These are phyloP conservation scores for Sporothrix phasma DNA, from an alignment of 2,329 filamentous ascomycete genomes.

Conservation along the genomic window DNA sequence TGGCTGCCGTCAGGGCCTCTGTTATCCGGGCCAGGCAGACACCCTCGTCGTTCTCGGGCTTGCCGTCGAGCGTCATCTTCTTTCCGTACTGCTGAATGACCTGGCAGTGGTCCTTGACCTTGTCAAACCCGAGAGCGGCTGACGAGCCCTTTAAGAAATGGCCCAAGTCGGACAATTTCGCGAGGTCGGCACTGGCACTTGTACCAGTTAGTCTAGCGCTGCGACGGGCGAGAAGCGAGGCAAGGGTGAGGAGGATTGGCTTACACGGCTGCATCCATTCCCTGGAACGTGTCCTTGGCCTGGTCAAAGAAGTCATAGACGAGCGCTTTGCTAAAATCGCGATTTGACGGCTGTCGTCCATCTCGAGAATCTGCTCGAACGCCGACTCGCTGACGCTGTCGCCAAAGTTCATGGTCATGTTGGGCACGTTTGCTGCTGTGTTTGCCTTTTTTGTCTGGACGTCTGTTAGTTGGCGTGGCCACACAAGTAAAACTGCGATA, in stretches of 20 bases:
- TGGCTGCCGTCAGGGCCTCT: constrained; percentile 59
- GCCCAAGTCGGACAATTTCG: constrained; percentile 69
- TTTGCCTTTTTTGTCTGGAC: neutral
- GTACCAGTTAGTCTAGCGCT: neutral
- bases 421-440: constrained; percentile 21
- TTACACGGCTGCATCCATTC: constrained; percentile 80
- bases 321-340: constrained; percentile 81
- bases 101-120: constrained; percentile 88
- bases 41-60: constrained; percentile 53
- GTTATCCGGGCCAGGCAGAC: constrained; percentile 60
- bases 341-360: constrained; percentile 84
- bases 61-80: constrained; percentile 68
- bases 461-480: neutral
- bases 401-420: constrained; percentile 51
- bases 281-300: constrained; percentile 71
- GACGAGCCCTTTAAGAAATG: constrained; percentile 98
- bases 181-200: constrained; percentile 46
- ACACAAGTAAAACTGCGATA: too few relatives aligned
- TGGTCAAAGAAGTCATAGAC: constrained; percentile 91
- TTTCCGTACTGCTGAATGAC: constrained; percentile 92
- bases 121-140: constrained; percentile 80
- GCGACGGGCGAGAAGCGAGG: too few relatives aligned
- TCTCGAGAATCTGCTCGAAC: constrained; percentile 93
- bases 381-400: constrained; percentile 70
- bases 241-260: constrained; percentile 25